Conservation (phyloP, 83 land plant genomes). For the Picea abies region DNA sequence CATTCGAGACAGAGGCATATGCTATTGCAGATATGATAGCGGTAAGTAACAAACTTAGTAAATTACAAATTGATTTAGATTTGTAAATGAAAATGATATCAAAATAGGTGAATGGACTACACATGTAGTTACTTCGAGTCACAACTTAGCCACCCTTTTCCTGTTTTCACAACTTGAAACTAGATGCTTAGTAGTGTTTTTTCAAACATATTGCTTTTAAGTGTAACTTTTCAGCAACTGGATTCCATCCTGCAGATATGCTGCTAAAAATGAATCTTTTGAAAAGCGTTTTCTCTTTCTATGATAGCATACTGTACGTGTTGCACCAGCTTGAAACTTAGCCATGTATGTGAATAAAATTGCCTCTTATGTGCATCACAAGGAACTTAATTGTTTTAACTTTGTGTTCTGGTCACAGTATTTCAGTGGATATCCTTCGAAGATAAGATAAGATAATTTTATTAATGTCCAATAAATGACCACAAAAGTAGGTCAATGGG, state of each 20-base stretch:
- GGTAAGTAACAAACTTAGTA: constrained; percentile 39
- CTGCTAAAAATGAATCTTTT: too few species aligned
- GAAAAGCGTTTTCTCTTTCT: too few species aligned
- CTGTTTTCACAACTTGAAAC: not conserved
- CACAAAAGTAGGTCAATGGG: too few species aligned
- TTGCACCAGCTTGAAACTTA: not conserved
- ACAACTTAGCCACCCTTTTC: not conserved
- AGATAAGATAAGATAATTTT: too few species aligned
- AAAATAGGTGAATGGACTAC: not conserved
- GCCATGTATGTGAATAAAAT: not conserved
- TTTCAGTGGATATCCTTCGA: not conserved
- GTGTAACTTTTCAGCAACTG: too few species aligned
- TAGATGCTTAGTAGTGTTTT: too few species aligned
- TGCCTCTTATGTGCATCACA: not conserved
- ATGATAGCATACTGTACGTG: not conserved
- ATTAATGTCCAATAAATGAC: too few species aligned
- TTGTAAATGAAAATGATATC: not conserved
- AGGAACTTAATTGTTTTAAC: not conserved
- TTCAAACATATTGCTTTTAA: too few species aligned
- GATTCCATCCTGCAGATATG: too few species aligned
- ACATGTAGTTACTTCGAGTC: not conserved
- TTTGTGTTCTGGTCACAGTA: not conserved
- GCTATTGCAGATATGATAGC: constrained; percentile 88
- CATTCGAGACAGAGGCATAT: constrained; percentile 95
- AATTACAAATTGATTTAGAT: not conserved